Evolutionary conservation across 2,329 filamentous ascomycete species (phyloP), one percentile per base, ranked within the genome.

Genomic region (Xylariales sp.): DNA sequence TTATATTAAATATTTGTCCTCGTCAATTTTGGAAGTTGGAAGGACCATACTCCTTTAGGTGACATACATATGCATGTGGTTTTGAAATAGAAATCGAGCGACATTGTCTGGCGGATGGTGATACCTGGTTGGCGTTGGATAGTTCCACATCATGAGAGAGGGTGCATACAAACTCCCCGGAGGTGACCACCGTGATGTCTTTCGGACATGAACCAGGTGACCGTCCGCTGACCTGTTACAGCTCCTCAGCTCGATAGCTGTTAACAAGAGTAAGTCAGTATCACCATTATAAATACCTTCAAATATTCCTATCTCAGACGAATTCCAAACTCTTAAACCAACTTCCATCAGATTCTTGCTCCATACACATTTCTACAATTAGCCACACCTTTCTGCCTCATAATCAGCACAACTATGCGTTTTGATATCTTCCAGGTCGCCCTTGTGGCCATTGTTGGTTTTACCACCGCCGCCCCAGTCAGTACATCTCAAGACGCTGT

Each of bases 391-490:
- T n/a, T 28, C 7, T 0, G 1, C 32, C n/a, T 12, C 12, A 8
- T 16, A 9, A 53, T 34, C 7, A 18, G 36, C 23, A 53, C 28
- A 34, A 64, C 23, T 4, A 64, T 64, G 62, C 62, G 62, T 45
- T 30, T 56, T 16, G 53, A 58, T 16, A 32, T n/a, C 54, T 18
- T 64, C 48, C 54, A 58, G n/a, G 36, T 46, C 14, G 46, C 53
- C 48, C 36, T 64, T 16, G 8, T 64, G 39, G 48, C 62, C 46
- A 14, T 56, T 28, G 23, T 53, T 28, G 62, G 53, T 34, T 45
- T 64, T 46, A 45, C 53, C 39, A 39, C 54, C 45, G 62, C 62
- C 45, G 53, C 53, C 10, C 62, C 62, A 36, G 36, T 58, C 4
- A 34, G 45, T 4, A 34, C 32, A 45, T 52, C 62, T 52, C 54